Evolutionary conservation across 73 alveolate genomes (phyloP).

Genomic region (Uronychia setigera): DNA sequence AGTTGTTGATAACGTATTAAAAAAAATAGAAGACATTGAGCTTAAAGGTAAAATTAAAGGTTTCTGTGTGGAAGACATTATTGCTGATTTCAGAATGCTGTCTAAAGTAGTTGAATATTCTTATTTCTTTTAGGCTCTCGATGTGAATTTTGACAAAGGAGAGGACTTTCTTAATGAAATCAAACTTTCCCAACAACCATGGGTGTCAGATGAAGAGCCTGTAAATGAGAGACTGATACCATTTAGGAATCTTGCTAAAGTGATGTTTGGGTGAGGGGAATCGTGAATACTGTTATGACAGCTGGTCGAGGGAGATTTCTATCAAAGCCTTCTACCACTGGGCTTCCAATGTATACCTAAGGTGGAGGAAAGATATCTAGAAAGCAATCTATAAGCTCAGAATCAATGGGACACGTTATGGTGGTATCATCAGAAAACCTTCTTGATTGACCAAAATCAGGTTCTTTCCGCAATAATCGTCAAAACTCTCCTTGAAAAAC

Average conservation of each 20-base stretch:
- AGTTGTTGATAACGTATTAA: background rate
- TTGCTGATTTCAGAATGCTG: background rate
- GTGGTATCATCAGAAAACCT: background rate
- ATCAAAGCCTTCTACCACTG: too few species aligned
- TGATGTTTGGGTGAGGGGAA: background rate
- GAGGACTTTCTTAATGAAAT: background rate
- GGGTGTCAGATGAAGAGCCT: background rate
- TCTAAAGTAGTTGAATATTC: background rate
- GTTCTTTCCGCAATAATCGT: too few species aligned
- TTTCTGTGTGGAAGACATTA: background rate
- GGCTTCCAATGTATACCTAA: background rate
- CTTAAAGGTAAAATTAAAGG: background rate
- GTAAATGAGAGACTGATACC: background rate
- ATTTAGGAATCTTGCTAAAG: too few species aligned
- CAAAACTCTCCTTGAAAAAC: too few species aligned
- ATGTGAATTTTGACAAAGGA: background rate
- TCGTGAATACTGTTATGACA: too few species aligned
- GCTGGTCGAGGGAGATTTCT: too few species aligned
- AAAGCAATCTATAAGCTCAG: background rate
- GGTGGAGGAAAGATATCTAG: background rate
- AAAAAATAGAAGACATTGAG: background rate
- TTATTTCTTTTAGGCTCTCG: background rate
- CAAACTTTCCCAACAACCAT: too few species aligned
- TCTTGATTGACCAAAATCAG: background rate
- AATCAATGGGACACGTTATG: background rate